A percentile compares a stretch with the other conserved stretches of the same genome.
Conservation (phyloP, 2,329 filamentous ascomycete genomes). For the Cladosporium sp. region DNA sequence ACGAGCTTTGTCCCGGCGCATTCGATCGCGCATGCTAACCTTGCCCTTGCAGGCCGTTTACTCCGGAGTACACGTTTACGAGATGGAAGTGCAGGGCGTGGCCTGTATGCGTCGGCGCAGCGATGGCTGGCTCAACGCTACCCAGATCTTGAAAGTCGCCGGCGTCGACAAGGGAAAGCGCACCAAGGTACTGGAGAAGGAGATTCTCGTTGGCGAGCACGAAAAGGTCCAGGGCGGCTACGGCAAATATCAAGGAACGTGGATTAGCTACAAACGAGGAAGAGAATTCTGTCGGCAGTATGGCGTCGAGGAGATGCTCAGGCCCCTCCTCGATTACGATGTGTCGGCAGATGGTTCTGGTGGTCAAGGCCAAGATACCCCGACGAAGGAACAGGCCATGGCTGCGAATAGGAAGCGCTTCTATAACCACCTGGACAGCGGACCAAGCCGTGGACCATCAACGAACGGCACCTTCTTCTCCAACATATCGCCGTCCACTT, state of each 20-base stretch:
- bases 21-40: conserved; percentile 3
- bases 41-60: conserved; percentile 68
- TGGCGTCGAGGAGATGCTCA: conserved; percentile 72
- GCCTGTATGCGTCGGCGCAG: conserved; percentile 94
- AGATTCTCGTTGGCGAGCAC: conserved; percentile 92
- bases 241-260: conserved; percentile 98
- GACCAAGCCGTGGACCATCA: conserved; percentile 41
- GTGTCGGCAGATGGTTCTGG: conserved; percentile 72
- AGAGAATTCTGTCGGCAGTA: conserved; percentile 84
- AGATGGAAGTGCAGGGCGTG: conserved; percentile 93
- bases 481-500: conserved; percentile 91
- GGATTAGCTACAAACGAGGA: conserved; percentile 92
- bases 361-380: conserved; percentile 79
- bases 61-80: conserved; percentile 93
- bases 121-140: conserved; percentile 97
- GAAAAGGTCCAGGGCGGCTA: conserved; percentile 99
- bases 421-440: conserved; percentile 68
- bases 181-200: conserved; percentile 96
- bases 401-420: conserved; percentile 85
- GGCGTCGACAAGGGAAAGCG: conserved; percentile 97
- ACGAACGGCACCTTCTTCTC: conserved; percentile 90
- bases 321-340: conserved; percentile 76
- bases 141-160: conserved; percentile 95
- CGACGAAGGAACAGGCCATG: conserved; percentile 98
- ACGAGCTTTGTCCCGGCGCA: neutral